Conservation (phyloP, 2,329 filamentous ascomycete genomes). For the Paradendryphiella salina region DNA sequence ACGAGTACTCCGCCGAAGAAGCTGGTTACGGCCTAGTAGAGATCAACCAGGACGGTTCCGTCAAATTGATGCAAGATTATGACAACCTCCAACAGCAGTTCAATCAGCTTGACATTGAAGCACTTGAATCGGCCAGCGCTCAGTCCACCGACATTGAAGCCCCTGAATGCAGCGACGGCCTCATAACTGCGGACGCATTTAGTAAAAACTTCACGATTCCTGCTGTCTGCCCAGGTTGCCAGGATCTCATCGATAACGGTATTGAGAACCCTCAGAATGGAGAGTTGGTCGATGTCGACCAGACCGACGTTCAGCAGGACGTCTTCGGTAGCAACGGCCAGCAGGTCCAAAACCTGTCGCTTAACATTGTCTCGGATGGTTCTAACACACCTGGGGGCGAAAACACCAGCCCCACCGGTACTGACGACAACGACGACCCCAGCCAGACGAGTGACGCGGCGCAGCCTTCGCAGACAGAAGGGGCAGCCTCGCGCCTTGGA, state of each 20-base stretch:
- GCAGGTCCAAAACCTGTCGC: conserved; percentile 65
- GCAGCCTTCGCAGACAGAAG: conserved; percentile 23
- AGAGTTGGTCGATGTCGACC: conserved; percentile 61
- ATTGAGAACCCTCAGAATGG: conserved; percentile 63
- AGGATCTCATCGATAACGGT: conserved; percentile 75
- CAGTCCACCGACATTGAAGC: conserved; percentile 59
- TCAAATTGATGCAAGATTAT: conserved; percentile 52
- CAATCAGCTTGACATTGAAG: conserved; percentile 70
- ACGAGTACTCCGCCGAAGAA: conserved; percentile 75
- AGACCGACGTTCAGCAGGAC: conserved; percentile 59
- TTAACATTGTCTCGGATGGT: conserved; percentile 57
- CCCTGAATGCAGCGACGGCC: conserved; percentile 65
- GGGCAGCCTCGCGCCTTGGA: conserved; percentile 9
- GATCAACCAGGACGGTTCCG: conserved; percentile 50
- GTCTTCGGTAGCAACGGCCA: conserved; percentile 62
- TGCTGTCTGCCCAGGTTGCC: conserved; percentile 65
- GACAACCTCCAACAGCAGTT: conserved; percentile 76
- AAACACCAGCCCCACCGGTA: conserved; percentile 26
- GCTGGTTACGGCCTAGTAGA: conserved; percentile 60
- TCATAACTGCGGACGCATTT: conserved; percentile 71
- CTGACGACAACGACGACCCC: neutral
- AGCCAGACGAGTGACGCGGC: conserved; percentile 17
- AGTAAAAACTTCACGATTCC: conserved; percentile 80
- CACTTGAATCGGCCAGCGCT: conserved; percentile 66
- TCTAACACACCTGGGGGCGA: conserved; percentile 60